phyloP scores from a whole-genome alignment of 148 eudicot species.

The Dianthus caryophyllus region DNA sequence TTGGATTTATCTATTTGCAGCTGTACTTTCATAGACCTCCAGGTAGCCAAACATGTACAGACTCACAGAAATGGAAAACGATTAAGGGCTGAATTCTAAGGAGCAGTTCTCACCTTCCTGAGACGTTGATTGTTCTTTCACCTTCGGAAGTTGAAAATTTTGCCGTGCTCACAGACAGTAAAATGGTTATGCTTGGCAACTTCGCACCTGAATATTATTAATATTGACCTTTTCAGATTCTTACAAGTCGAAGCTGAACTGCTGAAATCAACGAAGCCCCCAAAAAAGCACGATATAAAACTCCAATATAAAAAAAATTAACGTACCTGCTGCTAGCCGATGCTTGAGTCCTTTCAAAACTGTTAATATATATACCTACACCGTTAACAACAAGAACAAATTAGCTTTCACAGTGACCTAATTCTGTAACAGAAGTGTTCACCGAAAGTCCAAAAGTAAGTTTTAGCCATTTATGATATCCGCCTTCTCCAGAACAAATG shows the following conservation, averaged over 20 bases:
- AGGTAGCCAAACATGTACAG: background rate
- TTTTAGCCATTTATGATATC: background rate
- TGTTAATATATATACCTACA: slow-evolving; percentile 82
- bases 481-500: background rate
- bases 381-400: slow-evolving; percentile 14
- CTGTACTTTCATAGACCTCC: background rate
- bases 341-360: slow-evolving; percentile 92
- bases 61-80: background rate
- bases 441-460: background rate
- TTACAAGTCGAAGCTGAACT: slow-evolving; percentile 2
- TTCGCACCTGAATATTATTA: slow-evolving; percentile 53
- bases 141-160: slow-evolving; percentile 46
- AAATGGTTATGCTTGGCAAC: slow-evolving; percentile 61
- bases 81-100: background rate
- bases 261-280: too few relatives aligned
- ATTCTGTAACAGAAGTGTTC: background rate
- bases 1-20: background rate
- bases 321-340: slow-evolving; percentile 95
- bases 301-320: background rate
- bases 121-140: slow-evolving; percentile 53
- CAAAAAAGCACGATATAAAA: too few relatives aligned
- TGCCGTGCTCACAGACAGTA: slow-evolving; percentile 59
- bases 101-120: slow-evolving; percentile 63
- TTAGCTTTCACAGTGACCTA: slow-evolving; percentile 9
- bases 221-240: background rate